Base-by-base conservation (phyloP, 2,329 filamentous ascomycete genomes). In the Arthrinium phaeospermum region DNA sequence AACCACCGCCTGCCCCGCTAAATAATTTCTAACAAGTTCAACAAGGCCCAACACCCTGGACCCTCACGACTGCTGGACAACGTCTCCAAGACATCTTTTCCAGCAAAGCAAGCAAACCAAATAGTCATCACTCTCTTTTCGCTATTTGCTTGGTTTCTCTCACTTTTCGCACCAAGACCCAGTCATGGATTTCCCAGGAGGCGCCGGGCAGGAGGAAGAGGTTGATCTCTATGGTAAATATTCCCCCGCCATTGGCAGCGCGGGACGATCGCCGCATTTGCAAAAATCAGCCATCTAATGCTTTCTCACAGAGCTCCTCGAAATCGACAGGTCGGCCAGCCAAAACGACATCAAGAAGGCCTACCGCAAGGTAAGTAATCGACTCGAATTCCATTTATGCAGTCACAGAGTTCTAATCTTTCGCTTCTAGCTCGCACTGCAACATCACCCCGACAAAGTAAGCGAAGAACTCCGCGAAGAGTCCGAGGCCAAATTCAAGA, bases 401-500 rank as follows among this genome's bases (percentile, higher is more conserved):
- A 12, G 37, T 57, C 67, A 73, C 75, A 34, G n/a, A 16, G 22
- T 64, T 76, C 71, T 45, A 61, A 24, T 44, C 53, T 46, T 70
- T 67, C 70, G 51, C 44, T 64, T 41, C 30, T 77, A 97, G 94
- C 92, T 94, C 75, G 95, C 96, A 16, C 89, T 98, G 71, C 90
- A 91, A 81, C 93, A 95, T 80, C 96, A 99, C 80, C 96, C 96
- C 67, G 96, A 99, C 85, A 99, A 99, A 86, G 96, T 97, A 72
- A 88, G 95, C 77, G 94, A 96, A 83, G 91, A 93, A 41, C 91
- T 95, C 80, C 92, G 96, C 77, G 92, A 91, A 80, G 93, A 92
- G 76, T 94, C 96, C 73, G 96, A 98, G 82, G 88, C 91, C 80
- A 95, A 92, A 80, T 99, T 99, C 91, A 99, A 99, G 85, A 87